These are phyloP conservation scores for Colletotrichum tanaceti DNA, from an alignment of 2,329 filamentous ascomycete species.

Conservation along the genomic window DNA sequence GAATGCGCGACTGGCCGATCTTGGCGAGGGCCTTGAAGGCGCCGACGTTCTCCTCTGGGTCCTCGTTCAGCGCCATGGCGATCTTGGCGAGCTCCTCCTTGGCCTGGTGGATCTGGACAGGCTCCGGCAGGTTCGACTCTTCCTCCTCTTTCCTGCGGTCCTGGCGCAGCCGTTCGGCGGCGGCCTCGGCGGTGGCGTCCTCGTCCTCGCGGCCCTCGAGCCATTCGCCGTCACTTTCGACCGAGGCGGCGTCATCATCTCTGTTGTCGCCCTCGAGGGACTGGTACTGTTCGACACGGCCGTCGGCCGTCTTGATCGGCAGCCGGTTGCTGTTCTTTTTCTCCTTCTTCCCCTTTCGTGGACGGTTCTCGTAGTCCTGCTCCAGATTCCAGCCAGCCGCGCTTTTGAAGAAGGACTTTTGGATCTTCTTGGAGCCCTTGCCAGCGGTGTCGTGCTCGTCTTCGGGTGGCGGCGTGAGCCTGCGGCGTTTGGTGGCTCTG, in stretches of 20 bases:
- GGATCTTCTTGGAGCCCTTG: constrained; percentile 54
- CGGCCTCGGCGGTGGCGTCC: constrained; percentile 62
- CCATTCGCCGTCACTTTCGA: constrained; percentile 71
- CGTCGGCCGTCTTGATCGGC: constrained; percentile 88
- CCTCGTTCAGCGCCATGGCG: constrained; percentile 84
- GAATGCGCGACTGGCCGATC: constrained; percentile 75
- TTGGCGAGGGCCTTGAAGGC: constrained; percentile 82
- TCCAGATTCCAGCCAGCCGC: constrained; percentile 90
- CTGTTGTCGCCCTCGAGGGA: constrained; percentile 65
- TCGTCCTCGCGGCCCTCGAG: constrained; percentile 70
- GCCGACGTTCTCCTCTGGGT: constrained; percentile 89
- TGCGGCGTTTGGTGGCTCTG: constrained; percentile 67
- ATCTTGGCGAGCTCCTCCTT: constrained; percentile 93
- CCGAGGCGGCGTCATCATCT: constrained; percentile 69
- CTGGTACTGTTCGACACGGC: constrained; percentile 72
- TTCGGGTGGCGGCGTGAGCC: constrained; percentile 65
- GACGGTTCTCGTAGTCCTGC: constrained; percentile 86
- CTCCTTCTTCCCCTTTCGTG: constrained; percentile 80
- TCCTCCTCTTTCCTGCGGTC: constrained; percentile 54
- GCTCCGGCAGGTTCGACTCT: constrained; percentile 75
- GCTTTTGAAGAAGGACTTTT: constrained; percentile 76
- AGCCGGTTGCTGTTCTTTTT: constrained; percentile 79
- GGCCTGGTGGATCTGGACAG: constrained; percentile 84
- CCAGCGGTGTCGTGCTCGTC: constrained; percentile 52
- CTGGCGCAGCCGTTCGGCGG: constrained; percentile 52